These are phyloP conservation scores for Dryas integrifolia DNA, from an alignment of 331 rosid genomes.

Conservation along the genomic window DNA sequence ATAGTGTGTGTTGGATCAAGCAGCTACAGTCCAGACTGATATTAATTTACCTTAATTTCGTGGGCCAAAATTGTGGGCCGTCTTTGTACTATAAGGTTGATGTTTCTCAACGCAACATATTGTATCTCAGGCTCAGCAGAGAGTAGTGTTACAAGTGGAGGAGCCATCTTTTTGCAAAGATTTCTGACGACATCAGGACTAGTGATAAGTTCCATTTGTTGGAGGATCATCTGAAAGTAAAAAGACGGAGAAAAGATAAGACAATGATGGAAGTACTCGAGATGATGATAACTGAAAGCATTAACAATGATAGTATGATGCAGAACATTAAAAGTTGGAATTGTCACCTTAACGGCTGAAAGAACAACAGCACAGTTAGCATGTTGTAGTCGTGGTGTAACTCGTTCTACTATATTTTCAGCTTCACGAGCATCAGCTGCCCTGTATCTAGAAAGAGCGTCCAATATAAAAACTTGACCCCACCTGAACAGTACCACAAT, in stretches of 20 bases:
- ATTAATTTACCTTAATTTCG: conserved; percentile 76
- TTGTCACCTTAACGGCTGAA: conserved; percentile 90
- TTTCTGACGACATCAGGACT: conserved; percentile 95
- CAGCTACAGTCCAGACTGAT: background rate
- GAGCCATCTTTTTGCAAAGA: conserved; percentile 99
- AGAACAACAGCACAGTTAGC: conserved; percentile 99
- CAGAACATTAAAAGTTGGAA: conserved; percentile 8
- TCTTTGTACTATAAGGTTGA: conserved; percentile 97
- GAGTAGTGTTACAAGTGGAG: conserved; percentile 96
- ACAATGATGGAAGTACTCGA: background rate
- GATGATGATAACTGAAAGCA: conserved; percentile 5
- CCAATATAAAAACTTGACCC: conserved; percentile 99
- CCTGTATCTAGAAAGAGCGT: conserved; percentile 93
- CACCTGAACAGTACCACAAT: conserved; percentile 51
- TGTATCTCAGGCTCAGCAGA: conserved; percentile 99
- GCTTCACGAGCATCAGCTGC: conserved; percentile 99
- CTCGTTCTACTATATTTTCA: conserved; percentile 96
- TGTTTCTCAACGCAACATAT: conserved; percentile 94
- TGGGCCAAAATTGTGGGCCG: conserved; percentile 98
- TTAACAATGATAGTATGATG: conserved; percentile 6
- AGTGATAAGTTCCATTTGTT: conserved; percentile 97
- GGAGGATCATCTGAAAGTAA: conserved; percentile 89
- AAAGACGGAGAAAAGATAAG: conserved; percentile 25
- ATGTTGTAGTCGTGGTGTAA: conserved; percentile 95
- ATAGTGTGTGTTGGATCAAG: conserved; percentile 5